phyloP scores from a whole-genome alignment of 2,329 filamentous ascomycete species.

The Alternaria hordeiaustralica region DNA sequence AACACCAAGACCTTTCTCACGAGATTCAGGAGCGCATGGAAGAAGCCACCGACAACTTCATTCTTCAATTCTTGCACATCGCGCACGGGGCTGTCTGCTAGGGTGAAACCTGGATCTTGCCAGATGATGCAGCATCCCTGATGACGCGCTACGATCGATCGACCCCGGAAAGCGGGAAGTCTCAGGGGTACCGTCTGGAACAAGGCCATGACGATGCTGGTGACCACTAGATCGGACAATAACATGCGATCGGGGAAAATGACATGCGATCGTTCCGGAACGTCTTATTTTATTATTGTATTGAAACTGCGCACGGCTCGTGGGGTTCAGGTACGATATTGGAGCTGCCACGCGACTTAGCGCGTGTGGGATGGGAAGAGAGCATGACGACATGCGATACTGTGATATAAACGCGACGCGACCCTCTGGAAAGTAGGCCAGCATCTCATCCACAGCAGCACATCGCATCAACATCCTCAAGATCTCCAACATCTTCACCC shows the following conservation, averaged over 20 bases:
- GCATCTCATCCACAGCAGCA: not conserved
- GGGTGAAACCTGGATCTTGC: not conserved
- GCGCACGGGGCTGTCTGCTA: not conserved
- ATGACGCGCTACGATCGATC: not conserved
- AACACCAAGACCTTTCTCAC: conserved; percentile 12
- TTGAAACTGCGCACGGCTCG: conserved; percentile 14
- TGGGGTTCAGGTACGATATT: conserved; percentile 3
- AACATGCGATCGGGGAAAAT: conserved; percentile 34
- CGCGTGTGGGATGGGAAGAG: conserved; percentile 7
- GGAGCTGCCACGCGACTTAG: conserved; percentile 7
- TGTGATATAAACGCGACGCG: conserved; percentile 6
- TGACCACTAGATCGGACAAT: conserved; percentile 50
- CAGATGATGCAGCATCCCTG: not conserved
- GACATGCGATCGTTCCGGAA: conserved; percentile 24
- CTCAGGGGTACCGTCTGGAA: not conserved
- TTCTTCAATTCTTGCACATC: not conserved
- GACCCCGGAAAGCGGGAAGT: conserved; percentile 1
- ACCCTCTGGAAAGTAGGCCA: not conserved
- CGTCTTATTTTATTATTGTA: not conserved
- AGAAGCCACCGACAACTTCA: not conserved
- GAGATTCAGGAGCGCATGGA: not conserved
- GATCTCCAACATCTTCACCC: not conserved
- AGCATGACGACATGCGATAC: conserved; percentile 7
- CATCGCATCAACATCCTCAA: not conserved
- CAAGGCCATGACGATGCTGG: conserved; percentile 12